Evolutionary conservation across 1,284 basidiomycete species (phyloP), one percentile per base, ranked within the genome.

Genomic region (Sporisorium reilianum): DNA sequence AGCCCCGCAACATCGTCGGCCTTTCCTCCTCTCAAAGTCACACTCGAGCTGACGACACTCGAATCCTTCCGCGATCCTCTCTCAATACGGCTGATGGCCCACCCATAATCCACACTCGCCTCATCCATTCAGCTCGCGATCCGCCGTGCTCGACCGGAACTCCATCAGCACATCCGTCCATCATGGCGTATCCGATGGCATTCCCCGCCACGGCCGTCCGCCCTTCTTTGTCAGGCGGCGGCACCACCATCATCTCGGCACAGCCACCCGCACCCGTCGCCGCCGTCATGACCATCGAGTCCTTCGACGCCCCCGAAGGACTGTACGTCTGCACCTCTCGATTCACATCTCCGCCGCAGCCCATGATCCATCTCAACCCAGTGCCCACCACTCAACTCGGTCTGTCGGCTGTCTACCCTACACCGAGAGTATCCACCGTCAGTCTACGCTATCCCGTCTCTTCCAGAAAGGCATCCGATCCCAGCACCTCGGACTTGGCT

Each of bases 271-370:
- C 55, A 22, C 50, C 66, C 14, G 30, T 40, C 3, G 59, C 58
- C 28, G 55, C 72, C 26, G 66, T 64, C 55, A 75, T 75, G 66
- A 62, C 61, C 55, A 74, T 65, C 36, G 71, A 75, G 12, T 67
- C 66, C 28, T 78, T 78, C 32, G 75, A 75, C 18, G 67, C 76
- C 26, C 78, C 78, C 18, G 78, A 80, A 46, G 78, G 78, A n/a
- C 51, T 64, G 53, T 80, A 80, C 46, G 61, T 66, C 22, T 73
- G 76, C 57, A 60, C 66, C 2, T 75, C 69, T 10, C 70, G 76
- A 44, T 62, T 69, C 36, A 78, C 66, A 41, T 42, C 67, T 23
- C 51, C 73, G 20, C 67, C 68, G 3, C 68, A 70, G 28, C 67
- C 64, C 41, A 71, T 70, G 64, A 71, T 70, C 48, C 67, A 66